These are phyloP conservation scores for Eucalyptus virginea DNA, from an alignment of 345 rosid genomes.

Conservation along the genomic window DNA sequence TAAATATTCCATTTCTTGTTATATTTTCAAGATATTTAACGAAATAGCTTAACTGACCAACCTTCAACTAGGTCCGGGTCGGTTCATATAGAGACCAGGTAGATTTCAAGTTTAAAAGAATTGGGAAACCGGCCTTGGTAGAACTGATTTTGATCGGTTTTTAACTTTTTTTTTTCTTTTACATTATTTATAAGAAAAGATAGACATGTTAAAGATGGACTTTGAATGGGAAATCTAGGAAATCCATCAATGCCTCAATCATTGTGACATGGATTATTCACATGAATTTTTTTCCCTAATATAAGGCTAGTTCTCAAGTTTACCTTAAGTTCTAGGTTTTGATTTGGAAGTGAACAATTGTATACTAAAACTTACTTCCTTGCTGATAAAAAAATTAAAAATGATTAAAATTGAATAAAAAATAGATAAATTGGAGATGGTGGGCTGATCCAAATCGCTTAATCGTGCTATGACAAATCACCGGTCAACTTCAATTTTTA, in stretches of 20 bases:
- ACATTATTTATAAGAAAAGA: not conserved
- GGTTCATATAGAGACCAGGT: not conserved
- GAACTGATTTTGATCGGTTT: not conserved
- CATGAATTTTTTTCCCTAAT: not conserved
- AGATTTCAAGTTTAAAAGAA: not conserved
- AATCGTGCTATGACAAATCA: not conserved
- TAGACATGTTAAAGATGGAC: fast-evolving
- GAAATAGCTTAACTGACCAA: not conserved
- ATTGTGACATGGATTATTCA: not conserved
- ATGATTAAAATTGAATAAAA: not conserved
- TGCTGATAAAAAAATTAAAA: not conserved
- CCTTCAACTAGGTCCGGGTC: fast-evolving
- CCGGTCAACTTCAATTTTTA: not conserved
- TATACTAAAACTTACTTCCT: not conserved
- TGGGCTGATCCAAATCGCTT: not conserved
- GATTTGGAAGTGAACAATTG: fast-evolving
- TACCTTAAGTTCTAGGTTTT: not conserved
- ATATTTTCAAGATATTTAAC: not conserved
- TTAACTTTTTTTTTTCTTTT: not conserved
- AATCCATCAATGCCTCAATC: not conserved
- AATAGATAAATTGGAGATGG: not conserved
- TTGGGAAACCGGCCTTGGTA: not conserved
- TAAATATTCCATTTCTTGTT: not conserved
- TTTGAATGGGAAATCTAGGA: not conserved
- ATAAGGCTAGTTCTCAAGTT: fast-evolving